Conservation (phyloP, 441 rosid genomes). For the Gossypium laxum region DNA sequence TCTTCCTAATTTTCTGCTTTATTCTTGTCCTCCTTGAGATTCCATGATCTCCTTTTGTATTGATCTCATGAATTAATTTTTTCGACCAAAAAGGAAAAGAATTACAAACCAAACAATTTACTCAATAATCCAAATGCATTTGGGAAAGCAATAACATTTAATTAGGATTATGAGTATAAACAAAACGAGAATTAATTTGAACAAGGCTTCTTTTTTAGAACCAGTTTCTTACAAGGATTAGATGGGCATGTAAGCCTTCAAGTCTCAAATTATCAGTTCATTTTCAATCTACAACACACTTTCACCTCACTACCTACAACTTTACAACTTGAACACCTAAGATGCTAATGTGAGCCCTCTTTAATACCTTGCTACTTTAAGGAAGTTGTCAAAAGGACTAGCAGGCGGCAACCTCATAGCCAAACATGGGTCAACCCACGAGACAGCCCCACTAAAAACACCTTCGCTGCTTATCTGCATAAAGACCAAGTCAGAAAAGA, state of each 20-base stretch:
- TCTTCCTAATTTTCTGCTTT: background rate
- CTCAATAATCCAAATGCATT: background rate
- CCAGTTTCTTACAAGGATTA: background rate
- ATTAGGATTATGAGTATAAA: background rate
- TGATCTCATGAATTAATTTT: background rate
- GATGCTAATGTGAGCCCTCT: background rate
- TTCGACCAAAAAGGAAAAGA: background rate
- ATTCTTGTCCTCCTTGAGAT: background rate
- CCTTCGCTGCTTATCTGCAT: constrained; percentile 22
- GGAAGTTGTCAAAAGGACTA: constrained; percentile 91
- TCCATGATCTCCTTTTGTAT: background rate
- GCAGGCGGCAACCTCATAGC: constrained; percentile 83
- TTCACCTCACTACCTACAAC: constrained; percentile 7
- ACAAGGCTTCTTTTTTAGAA: too few species aligned
- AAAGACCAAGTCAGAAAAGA: background rate
- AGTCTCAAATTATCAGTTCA: background rate
- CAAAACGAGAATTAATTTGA: background rate
- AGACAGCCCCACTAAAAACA: constrained; percentile 16
- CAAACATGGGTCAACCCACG: constrained; percentile 35
- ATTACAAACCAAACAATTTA: background rate
- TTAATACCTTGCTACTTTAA: constrained; percentile 76
- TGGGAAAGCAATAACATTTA: background rate
- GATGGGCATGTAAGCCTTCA: background rate
- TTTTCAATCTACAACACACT: background rate
- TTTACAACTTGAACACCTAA: constrained; percentile 14